Percentiles rank a stretch among this genome's conserved stretches.
Conservation (phyloP, 768 basidiomycete species). For the Hydnum rufescens region DNA sequence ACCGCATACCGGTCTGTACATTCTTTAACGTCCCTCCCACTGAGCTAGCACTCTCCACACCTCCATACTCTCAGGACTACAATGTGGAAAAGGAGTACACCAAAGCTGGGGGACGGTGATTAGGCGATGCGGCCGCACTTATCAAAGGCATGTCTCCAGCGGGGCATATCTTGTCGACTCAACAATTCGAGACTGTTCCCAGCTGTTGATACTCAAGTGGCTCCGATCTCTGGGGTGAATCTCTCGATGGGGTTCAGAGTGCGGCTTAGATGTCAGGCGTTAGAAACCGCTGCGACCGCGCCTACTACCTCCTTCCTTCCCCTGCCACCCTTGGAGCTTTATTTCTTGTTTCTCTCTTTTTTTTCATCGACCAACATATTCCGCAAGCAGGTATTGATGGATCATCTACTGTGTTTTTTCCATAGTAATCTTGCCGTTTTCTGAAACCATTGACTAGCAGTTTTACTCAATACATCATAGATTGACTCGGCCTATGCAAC, state of each 20-base stretch:
- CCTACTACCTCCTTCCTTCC: too few relatives aligned
- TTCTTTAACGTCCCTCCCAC: constrained; percentile 49
- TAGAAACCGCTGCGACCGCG: too few relatives aligned
- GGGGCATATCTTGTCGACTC: constrained; percentile 61
- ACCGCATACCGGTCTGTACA: background rate
- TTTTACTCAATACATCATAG: too few relatives aligned
- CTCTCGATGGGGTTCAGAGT: constrained; percentile 7
- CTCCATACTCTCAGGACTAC: constrained; percentile 23
- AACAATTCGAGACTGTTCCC: constrained; percentile 67
- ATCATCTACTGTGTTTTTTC: too few relatives aligned
- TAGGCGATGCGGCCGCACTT: constrained; percentile 70
- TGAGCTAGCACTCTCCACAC: constrained; percentile 28
- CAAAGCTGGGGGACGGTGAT: constrained; percentile 43
- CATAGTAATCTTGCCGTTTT: too few relatives aligned
- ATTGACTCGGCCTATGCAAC: too few relatives aligned
- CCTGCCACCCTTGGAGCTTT: too few relatives aligned
- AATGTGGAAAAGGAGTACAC: constrained; percentile 52
- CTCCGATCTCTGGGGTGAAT: constrained; percentile 48
- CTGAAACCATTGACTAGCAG: too few relatives aligned
- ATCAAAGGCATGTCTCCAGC: constrained; percentile 67
- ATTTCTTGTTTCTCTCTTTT: too few relatives aligned
- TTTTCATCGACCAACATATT: too few relatives aligned
- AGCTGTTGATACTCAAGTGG: constrained; percentile 67
- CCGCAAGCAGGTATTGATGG: too few relatives aligned
- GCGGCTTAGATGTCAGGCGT: too few relatives aligned